These are phyloP conservation scores for Orobanche coerulescens DNA, from an alignment of 257 asterid species.

Conservation along the genomic window DNA sequence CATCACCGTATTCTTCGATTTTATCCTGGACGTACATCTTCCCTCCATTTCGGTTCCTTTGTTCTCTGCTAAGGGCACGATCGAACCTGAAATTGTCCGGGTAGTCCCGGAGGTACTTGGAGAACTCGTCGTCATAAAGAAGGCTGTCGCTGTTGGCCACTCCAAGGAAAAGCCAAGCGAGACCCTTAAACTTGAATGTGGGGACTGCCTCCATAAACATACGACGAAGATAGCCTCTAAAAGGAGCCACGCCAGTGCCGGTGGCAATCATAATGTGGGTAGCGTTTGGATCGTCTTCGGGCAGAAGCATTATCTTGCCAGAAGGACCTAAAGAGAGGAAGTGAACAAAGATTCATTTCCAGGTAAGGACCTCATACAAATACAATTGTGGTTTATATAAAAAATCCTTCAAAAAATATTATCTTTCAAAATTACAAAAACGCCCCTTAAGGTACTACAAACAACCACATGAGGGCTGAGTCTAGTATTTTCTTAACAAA, in stretches of 20 bases:
- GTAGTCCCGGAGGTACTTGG: conserved; percentile 54
- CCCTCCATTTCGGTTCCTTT: conserved; percentile 77
- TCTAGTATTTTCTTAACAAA: too few relatives aligned
- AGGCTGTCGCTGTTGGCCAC: conserved; percentile 90
- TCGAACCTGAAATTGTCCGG: conserved; percentile 80
- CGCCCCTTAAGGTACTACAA: too few relatives aligned
- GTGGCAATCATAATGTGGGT: conserved; percentile 96
- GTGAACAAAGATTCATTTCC: too few relatives aligned
- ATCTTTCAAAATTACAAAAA: too few relatives aligned
- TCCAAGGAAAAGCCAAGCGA: conserved; percentile 98
- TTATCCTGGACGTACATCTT: conserved; percentile 97
- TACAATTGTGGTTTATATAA: too few relatives aligned
- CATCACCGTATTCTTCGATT: conserved; percentile 90
- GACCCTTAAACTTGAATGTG: conserved; percentile 68
- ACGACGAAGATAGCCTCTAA: conserved; percentile 86
- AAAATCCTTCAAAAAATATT: too few relatives aligned
- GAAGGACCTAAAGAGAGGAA: conserved; percentile 97
- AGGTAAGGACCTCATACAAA: too few relatives aligned
- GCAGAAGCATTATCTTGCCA: conserved; percentile 94
- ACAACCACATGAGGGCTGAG: too few relatives aligned
- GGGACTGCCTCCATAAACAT: conserved; percentile 92
- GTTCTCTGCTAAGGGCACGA: conserved; percentile 86
- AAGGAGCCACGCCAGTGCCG: conserved; percentile 97
- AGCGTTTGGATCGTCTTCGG: conserved; percentile 77
- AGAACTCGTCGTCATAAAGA: conserved; percentile 79